These are phyloP conservation scores for Solanum pimpinellifolium DNA, from an alignment of 257 asterid genomes.

Conservation along the genomic window DNA sequence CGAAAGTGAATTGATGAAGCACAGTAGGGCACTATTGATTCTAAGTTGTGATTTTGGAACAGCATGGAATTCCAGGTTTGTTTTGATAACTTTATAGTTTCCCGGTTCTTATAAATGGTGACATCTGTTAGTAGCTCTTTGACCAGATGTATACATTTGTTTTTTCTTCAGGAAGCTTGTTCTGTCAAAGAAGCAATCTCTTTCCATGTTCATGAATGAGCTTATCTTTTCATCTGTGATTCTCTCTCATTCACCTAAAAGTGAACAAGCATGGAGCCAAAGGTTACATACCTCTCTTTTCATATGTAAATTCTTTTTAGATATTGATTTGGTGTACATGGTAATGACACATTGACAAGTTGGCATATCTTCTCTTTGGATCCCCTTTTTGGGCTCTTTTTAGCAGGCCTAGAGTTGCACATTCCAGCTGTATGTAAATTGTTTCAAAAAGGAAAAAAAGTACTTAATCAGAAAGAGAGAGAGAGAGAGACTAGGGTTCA, in stretches of 20 bases:
- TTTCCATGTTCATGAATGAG: conserved; percentile 48
- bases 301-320: background rate
- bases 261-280: conserved; percentile 96
- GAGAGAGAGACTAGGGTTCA: background rate
- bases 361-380: background rate
- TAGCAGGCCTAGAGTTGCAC: background rate
- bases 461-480: background rate
- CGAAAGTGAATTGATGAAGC: conserved; percentile 68
- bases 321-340: background rate
- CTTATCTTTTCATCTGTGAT: conserved; percentile 52
- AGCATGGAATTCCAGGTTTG: conserved; percentile 88
- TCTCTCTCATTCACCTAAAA: conserved; percentile 78
- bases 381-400: background rate
- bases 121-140: background rate
- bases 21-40: conserved; percentile 68
- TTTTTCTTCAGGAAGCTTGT: conserved; percentile 51
- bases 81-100: background rate
- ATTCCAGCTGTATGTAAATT: background rate
- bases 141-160: background rate
- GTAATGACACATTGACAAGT: background rate
- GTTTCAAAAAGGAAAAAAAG: background rate
- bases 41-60: conserved; percentile 85
- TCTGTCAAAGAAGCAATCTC: conserved; percentile 34
- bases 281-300: conserved; percentile 25
- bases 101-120: background rate